These are phyloP conservation scores for Poterioochromonas sp. DNA, from an alignment of 352 stramenopile genomes.

Conservation along the genomic window DNA sequence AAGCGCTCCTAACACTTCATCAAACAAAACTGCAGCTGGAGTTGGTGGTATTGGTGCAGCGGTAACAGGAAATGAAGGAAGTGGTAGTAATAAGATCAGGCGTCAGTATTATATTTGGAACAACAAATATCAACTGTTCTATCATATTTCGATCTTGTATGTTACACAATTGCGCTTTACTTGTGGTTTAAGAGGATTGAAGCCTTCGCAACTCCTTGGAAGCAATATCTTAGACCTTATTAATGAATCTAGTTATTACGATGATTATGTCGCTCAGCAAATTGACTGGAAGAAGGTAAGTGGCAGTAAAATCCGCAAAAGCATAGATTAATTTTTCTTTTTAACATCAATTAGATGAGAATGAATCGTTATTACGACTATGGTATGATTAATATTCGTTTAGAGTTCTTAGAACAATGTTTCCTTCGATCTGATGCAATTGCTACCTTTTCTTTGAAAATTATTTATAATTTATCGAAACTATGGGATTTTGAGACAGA, in stretches of 20 bases:
- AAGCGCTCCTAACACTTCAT: neutral
- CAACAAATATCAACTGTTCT: neutral
- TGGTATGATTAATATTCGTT: neutral
- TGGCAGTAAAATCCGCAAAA: no score
- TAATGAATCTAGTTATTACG: no score
- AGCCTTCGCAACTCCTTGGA: neutral
- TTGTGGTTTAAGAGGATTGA: conserved; percentile 4
- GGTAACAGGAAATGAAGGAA: neutral
- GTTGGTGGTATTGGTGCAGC: no score
- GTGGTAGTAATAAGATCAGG: neutral
- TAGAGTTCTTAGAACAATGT: neutral
- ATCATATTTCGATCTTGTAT: neutral
- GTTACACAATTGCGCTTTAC: neutral
- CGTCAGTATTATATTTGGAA: neutral
- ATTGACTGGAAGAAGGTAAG: no score
- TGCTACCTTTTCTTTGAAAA: neutral
- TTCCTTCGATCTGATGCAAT: neutral
- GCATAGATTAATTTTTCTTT: no score
- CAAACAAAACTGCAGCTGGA: no score
- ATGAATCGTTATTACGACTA: neutral
- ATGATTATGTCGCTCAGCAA: no score
- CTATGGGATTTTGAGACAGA: neutral
- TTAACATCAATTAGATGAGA: neutral
- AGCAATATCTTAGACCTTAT: neutral
- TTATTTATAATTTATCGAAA: neutral